Evolutionary conservation across 2,329 filamentous ascomycete genomes (phyloP), one percentile per base, ranked within the genome.

Genomic region (Cadophora sp.): DNA sequence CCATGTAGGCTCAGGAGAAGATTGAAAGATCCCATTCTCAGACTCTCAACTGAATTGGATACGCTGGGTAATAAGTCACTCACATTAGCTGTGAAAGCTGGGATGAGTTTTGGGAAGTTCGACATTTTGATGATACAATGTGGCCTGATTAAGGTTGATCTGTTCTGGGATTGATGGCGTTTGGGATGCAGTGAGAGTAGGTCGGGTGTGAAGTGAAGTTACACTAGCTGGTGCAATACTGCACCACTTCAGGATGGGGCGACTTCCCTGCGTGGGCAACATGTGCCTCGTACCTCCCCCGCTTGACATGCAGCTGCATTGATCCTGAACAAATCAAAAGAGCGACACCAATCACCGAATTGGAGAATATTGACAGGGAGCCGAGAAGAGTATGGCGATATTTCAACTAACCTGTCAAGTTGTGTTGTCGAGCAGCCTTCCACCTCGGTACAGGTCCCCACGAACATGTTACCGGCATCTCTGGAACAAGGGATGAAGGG

Each of bases 1-100:
- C n/a, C n/a, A n/a, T n/a, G n/a, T n/a, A n/a, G n/a, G n/a, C n/a
- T n/a, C n/a, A n/a, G n/a, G n/a, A n/a, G n/a, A n/a, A n/a, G n/a
- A n/a, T n/a, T n/a, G n/a, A n/a, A n/a, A n/a, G n/a, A n/a, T n/a
- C n/a, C n/a, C n/a, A n/a, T n/a, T n/a, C n/a, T n/a, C n/a, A n/a
- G n/a, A n/a, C n/a, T n/a, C n/a, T n/a, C n/a, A n/a, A n/a, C n/a
- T n/a, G 37, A 12, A 3, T 40, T 8, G 50, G 26, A 61, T 24
- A 62, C 19, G 56, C 3, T 50, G n/a, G 65, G 59, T 40, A 71
- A 78, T 75, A 64, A 58, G 58, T 27, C 43, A 76, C 77, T 69
- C 76, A 80, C 79, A 65, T 77, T 75, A 12, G 77, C 76, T 24
- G 77, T 79, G 71, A 81, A 81, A 50, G 80, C 80, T 37, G 80